Percentiles rank a stretch among this genome's conserved stretches.
Conservation (phyloP, 2,329 filamentous ascomycete species). For the Pestalotiopsis fici region DNA sequence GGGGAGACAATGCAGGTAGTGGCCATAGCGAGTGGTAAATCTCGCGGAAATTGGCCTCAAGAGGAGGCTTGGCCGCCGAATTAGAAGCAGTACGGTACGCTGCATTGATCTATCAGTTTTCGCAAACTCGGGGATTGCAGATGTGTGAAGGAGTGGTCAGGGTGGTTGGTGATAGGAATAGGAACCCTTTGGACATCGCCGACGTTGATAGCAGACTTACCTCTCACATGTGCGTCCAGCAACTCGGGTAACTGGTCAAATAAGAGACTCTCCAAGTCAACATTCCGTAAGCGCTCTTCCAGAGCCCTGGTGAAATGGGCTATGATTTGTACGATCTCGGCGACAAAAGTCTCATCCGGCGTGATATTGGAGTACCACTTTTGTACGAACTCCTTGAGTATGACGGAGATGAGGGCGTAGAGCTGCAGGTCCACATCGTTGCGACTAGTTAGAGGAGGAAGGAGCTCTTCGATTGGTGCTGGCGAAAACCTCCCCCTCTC, state of each 20-base stretch:
- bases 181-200: background rate
- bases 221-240: slow-evolving; percentile 76
- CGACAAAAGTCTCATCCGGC: slow-evolving; percentile 82
- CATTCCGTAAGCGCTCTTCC: slow-evolving; percentile 79
- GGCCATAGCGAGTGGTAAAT: slow-evolving; percentile 85
- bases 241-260: slow-evolving; percentile 87
- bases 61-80: slow-evolving; percentile 56
- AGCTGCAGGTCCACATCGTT: slow-evolving; percentile 93
- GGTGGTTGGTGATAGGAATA: background rate
- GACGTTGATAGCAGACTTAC: slow-evolving; percentile 48
- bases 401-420: slow-evolving; percentile 87
- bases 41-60: slow-evolving; percentile 63
- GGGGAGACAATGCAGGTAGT: slow-evolving; percentile 77
- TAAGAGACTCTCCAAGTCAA: slow-evolving; percentile 80
- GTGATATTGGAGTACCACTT: slow-evolving; percentile 94
- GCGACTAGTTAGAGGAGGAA: slow-evolving; percentile 90
- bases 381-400: slow-evolving; percentile 87
- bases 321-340: slow-evolving; percentile 86
- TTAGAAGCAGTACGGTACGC: slow-evolving; percentile 72
- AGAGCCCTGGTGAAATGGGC: slow-evolving; percentile 88
- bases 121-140: background rate
- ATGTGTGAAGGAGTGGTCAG: background rate
- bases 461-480: slow-evolving; percentile 74
- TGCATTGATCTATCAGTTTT: slow-evolving; percentile 35
- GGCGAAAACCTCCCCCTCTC: slow-evolving; percentile 55